These are phyloP conservation scores for Eucalyptus tenuipes DNA, from an alignment of 345 rosid species.

Conservation along the genomic window DNA sequence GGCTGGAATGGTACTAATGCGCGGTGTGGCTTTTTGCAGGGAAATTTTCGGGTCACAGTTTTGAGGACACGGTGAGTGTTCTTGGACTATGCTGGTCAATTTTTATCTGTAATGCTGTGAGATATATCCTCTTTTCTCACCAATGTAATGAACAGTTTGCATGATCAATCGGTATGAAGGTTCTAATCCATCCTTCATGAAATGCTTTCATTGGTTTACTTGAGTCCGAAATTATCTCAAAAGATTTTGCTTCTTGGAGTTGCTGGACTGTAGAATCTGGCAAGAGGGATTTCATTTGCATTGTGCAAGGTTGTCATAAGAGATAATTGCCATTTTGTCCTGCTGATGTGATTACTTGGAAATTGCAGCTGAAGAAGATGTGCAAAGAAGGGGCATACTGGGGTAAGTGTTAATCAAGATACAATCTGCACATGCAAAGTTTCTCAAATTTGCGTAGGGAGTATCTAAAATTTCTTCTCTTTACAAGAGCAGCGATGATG, in stretches of 20 bases:
- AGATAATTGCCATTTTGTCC: not conserved
- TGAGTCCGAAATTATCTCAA: not conserved
- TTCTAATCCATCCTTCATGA: not conserved
- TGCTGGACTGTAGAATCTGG: not conserved
- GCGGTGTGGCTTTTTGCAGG: slow-evolving; percentile 21
- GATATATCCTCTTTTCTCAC: not conserved
- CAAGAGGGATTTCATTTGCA: not conserved
- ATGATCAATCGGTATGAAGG: not conserved
- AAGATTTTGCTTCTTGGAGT: not conserved
- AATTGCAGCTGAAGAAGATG: slow-evolving; percentile 72
- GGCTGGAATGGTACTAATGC: not conserved
- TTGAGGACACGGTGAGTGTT: slow-evolving; percentile 47
- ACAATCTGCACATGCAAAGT: not conserved
- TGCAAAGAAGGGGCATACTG: slow-evolving; percentile 85
- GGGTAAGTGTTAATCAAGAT: slow-evolving; percentile 32
- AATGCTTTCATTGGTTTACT: not conserved
- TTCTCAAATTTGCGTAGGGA: not conserved
- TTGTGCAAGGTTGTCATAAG: not conserved
- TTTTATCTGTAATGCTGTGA: not conserved
- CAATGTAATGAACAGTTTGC: not conserved
- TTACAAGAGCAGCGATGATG: not conserved
- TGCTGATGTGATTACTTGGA: not conserved
- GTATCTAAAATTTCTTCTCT: not conserved
- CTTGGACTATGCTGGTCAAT: not conserved
- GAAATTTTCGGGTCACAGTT: slow-evolving; percentile 18